Percentiles rank a stretch among this genome's conserved stretches.
phyloP scores from a whole-genome alignment of 2,329 filamentous ascomycete genomes.

The Exophiala sp. region DNA sequence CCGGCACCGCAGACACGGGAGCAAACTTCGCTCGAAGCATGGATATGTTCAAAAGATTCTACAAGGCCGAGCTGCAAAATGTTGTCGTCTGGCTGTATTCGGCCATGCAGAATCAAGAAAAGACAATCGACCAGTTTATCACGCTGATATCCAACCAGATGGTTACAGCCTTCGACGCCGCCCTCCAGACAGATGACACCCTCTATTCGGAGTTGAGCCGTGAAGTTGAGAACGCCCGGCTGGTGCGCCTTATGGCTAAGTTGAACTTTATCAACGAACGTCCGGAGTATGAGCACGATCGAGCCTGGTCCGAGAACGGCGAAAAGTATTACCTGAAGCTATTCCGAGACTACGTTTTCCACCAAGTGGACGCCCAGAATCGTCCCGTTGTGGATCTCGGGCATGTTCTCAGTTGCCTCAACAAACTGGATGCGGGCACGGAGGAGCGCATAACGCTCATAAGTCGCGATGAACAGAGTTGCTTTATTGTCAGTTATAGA shows the following conservation, averaged over 20 bases:
- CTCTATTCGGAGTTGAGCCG: conserved; percentile 64
- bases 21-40: conserved; percentile 63
- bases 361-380: conserved; percentile 81
- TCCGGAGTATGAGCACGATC: conserved; percentile 71
- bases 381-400: conserved; percentile 79
- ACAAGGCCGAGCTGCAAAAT: conserved; percentile 71
- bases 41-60: conserved; percentile 69
- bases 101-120: conserved; percentile 60
- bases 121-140: conserved; percentile 68
- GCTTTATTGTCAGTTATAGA: conserved; percentile 82
- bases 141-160: conserved; percentile 72
- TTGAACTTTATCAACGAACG: conserved; percentile 84
- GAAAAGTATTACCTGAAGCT: conserved; percentile 89
- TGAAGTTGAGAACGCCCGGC: conserved; percentile 83
- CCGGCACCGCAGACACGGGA: conserved; percentile 55
- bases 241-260: conserved; percentile 75
- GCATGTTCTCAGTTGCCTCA: conserved; percentile 78
- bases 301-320: conserved; percentile 83
- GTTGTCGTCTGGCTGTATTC: conserved; percentile 76
- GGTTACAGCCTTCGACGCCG: conserved; percentile 66
- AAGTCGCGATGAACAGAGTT: conserved; percentile 83
- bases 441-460: conserved; percentile 82
- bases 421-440: conserved; percentile 83
- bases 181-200: conserved; percentile 72
- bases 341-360: conserved; percentile 95